Evolutionary conservation across 306 rosid species (phyloP).

Genomic region (Prunus fruticosa): DNA sequence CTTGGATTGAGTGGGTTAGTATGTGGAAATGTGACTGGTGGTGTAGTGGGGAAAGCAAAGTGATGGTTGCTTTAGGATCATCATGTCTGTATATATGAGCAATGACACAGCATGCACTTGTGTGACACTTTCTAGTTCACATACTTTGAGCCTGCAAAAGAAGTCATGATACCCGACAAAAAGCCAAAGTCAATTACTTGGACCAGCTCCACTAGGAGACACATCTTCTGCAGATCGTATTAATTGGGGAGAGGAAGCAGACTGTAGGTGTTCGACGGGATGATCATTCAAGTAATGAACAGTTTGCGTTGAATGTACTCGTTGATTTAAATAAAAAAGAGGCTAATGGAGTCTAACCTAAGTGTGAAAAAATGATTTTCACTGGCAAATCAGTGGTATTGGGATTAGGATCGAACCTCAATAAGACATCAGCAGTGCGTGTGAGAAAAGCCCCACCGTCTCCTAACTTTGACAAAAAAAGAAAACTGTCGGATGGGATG

Average conservation of each 20-base stretch:
- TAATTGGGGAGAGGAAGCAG: not conserved
- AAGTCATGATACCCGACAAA: not conserved
- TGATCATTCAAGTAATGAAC: not conserved
- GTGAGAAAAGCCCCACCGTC: too few species aligned
- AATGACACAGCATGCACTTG: conserved; percentile 33
- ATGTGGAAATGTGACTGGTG: conserved; percentile 4
- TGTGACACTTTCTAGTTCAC: not conserved
- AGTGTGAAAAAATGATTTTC: too few species aligned
- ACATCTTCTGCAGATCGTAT: not conserved
- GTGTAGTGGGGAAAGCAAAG: not conserved
- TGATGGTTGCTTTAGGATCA: conserved; percentile 14
- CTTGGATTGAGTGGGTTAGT: conserved; percentile 6
- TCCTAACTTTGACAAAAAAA: too few species aligned
- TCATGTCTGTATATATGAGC: not conserved
- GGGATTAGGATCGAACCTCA: too few species aligned
- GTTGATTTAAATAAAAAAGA: too few species aligned
- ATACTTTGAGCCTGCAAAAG: not conserved
- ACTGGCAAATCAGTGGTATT: too few species aligned
- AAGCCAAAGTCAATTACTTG: not conserved
- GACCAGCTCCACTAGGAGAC: not conserved
- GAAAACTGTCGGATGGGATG: not conserved
- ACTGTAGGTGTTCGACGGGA: not conserved
- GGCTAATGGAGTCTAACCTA: too few species aligned
- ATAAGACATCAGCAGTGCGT: too few species aligned
- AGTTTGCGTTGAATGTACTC: not conserved